Conservation (phyloP, 208 protist genomes). For the Tritrichomonas foetus region DNA sequence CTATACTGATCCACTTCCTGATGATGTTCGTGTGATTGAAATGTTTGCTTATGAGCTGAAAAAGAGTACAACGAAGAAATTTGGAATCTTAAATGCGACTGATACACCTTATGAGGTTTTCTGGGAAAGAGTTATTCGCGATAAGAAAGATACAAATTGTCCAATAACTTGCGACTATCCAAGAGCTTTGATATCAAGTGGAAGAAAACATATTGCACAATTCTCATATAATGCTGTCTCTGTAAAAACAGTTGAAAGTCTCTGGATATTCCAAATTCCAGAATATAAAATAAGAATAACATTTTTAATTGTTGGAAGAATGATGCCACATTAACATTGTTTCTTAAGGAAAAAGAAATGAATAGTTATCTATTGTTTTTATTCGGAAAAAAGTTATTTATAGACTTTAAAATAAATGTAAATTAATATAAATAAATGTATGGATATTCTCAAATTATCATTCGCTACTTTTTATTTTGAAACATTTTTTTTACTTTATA, state of each 20-base stretch:
- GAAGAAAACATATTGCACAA: background rate
- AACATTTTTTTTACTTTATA: no score
- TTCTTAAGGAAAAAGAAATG: no score
- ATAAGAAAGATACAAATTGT: background rate
- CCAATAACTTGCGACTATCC: background rate
- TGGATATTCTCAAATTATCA: no score
- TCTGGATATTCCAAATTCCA: background rate
- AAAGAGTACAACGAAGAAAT: background rate
- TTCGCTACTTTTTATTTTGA: no score
- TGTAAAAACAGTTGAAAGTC: background rate
- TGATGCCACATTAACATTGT: slow-evolving; percentile 6
- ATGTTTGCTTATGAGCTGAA: background rate
- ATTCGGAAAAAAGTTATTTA: no score
- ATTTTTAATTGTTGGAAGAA: slow-evolving; percentile 1
- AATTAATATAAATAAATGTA: no score
- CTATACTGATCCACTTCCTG: background rate
- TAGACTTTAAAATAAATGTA: no score
- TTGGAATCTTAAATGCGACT: background rate
- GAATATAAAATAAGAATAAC: background rate
- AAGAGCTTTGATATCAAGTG: background rate
- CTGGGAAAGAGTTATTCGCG: background rate
- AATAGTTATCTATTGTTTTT: no score
- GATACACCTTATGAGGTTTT: background rate
- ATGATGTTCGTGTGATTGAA: slow-evolving; percentile 1
- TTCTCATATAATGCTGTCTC: background rate